Evolutionary conservation across 768 basidiomycete genomes (phyloP), one percentile per base, ranked within the genome.

Genomic region (Termitomyces sp.): DNA sequence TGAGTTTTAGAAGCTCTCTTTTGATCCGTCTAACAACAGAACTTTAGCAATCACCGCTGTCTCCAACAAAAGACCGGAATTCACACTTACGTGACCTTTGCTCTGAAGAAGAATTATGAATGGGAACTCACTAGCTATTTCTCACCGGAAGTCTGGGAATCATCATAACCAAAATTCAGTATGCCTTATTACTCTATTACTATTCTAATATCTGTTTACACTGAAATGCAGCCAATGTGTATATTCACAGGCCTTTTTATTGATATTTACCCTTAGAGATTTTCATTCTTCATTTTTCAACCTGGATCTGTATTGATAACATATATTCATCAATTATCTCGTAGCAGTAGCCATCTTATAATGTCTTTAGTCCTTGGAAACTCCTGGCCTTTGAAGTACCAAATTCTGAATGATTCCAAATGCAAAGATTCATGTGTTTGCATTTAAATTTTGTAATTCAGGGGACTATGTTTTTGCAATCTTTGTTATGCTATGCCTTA

Each of bases 81-180:
- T 37, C 68, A 71, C 58, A 69, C 68, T 20, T 69, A 72, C 41
- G 67, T 72, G 26, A 71, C 71, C 7, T 64, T 72, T 48, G 71
- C 65, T 18, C 49, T 69, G 6, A 72, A 72, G 57, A 66, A 66
- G 53, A 63, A 65, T 37, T 62, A 62, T 14, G 65, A 68, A 22
- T 71, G 67, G 66, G 71, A 72, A 53, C 37, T 72, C 20, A 72
- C 71, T 18, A 71, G 58, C 46, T 72, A 72, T 52, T 72, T 72
- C 59, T 71, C 69, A 9, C 69, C 71, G 26, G 68, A 72, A 59
- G 57, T 63, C 14, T 71, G 67, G 67, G 61, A 61, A 41, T 58
- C 37, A 42, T 27, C 10, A 6, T 27, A 5, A 51, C 37, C 5
- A n/a, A 39, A 12, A 7, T 22, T 49, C n/a, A 18, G 5, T 41